Evolutionary conservation across 495 filamentous ascomycete species (phyloP).

Genomic region (Aspergillus nanangensis): DNA sequence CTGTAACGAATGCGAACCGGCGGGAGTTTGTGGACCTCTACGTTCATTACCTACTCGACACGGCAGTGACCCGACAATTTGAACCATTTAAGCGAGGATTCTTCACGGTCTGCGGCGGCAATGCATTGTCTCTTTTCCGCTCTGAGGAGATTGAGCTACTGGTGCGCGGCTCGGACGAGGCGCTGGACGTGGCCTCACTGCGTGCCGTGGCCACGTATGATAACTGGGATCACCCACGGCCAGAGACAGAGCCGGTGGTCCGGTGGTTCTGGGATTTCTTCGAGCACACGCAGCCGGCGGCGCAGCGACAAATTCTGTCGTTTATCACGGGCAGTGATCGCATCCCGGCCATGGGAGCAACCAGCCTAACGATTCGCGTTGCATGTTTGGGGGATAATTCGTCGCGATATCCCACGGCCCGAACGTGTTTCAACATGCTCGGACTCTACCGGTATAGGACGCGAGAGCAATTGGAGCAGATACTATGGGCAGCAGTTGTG

Average conservation of each 20-base stretch:
- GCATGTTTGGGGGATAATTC: slow-evolving; percentile 71
- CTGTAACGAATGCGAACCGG: slow-evolving; percentile 82
- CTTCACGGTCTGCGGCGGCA: slow-evolving; percentile 88
- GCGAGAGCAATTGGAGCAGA: slow-evolving; percentile 59
- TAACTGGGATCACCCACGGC: slow-evolving; percentile 55
- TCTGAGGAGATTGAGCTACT: slow-evolving; percentile 92
- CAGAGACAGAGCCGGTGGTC: slow-evolving; percentile 61
- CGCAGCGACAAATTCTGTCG: slow-evolving; percentile 73
- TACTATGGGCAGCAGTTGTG: slow-evolving; percentile 80
- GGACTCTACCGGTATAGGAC: slow-evolving; percentile 68
- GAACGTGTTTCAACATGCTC: slow-evolving; percentile 89
- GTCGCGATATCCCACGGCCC: slow-evolving; percentile 73
- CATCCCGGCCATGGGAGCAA: slow-evolving; percentile 87
- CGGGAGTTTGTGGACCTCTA: slow-evolving; percentile 88
- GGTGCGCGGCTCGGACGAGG: slow-evolving; percentile 81
- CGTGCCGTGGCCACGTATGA: slow-evolving; percentile 79
- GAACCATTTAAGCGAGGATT: slow-evolving; percentile 96
- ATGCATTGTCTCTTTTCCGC: slow-evolving; percentile 85
- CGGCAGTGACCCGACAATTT: slow-evolving; percentile 74
- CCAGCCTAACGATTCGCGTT: slow-evolving; percentile 71
- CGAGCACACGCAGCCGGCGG: slow-evolving; percentile 53
- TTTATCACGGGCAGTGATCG: slow-evolving; percentile 95
- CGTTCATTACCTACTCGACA: slow-evolving; percentile 76
- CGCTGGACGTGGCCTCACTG: slow-evolving; percentile 72
- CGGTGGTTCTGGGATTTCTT: slow-evolving; percentile 91